Percentiles rank a stretch among this genome's conserved stretches.
Conservation (phyloP, 73 alveolate species). For the Tetrahymena elliotti region DNA sequence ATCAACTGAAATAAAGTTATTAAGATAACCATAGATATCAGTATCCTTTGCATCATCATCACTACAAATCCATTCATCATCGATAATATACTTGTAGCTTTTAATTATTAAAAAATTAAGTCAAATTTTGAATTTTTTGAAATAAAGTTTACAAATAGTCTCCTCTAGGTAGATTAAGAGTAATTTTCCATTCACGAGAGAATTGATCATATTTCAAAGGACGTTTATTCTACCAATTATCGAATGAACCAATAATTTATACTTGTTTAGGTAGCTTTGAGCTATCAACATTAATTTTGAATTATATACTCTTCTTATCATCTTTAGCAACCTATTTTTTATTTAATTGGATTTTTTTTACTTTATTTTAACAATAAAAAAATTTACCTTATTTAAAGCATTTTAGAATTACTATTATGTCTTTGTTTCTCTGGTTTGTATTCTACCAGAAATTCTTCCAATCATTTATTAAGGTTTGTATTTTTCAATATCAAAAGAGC, state of each 20-base stretch:
- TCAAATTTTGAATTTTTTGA: conserved; percentile 38
- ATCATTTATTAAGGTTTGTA: not conserved
- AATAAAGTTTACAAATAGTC: conserved; percentile 68
- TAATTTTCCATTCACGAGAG: conserved; percentile 66
- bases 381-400: not conserved
- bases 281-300: not conserved
- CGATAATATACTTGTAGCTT: conserved; percentile 33
- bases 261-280: conserved; percentile 50
- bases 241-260: conserved; percentile 89
- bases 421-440: not conserved
- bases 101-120: not conserved
- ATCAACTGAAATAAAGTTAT: conserved; percentile 34
- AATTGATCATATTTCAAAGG: conserved; percentile 72
- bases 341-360: not conserved
- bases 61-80: conserved; percentile 48
- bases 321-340: not conserved
- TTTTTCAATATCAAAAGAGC: not conserved
- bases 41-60: conserved; percentile 48
- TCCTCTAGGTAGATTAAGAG: conserved; percentile 76
- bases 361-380: not conserved
- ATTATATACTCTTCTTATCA: not conserved
- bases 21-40: conserved; percentile 42
- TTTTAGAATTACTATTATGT: not conserved
- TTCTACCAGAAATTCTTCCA: not conserved
- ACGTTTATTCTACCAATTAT: conserved; percentile 91